Evolutionary conservation across 768 basidiomycete genomes (phyloP).

Genomic region (Baorangia bicolor): DNA sequence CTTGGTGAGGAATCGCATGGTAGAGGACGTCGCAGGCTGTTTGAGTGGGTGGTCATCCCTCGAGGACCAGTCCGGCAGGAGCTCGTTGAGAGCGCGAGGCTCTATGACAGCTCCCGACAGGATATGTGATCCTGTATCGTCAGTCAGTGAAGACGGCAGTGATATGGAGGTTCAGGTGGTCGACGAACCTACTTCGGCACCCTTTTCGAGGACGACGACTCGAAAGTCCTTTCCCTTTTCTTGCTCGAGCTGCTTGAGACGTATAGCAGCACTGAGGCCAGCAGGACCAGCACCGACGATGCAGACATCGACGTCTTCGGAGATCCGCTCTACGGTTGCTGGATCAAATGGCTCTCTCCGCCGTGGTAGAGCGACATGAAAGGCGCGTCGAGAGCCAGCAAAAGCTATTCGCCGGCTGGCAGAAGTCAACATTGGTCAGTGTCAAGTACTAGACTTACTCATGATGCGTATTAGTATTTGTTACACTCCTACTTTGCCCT

Average conservation of each 20-base stretch:
- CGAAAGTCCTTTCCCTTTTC: no score
- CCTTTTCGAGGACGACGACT: constrained; percentile 95
- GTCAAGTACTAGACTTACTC: no score
- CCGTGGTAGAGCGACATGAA: constrained; percentile 15
- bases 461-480: no score
- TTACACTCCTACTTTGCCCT: no score
- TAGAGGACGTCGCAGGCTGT: no score
- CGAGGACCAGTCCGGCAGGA: constrained; percentile 81
- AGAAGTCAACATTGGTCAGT: no score
- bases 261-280: no score
- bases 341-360: constrained; percentile 48
- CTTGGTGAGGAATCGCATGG: constrained; percentile 83
- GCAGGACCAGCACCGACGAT: constrained; percentile 97
- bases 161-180: no score
- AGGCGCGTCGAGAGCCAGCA: constrained; percentile 12
- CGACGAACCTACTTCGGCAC: constrained; percentile 80
- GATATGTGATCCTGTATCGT: constrained; percentile 76
- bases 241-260: no score
- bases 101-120: constrained; percentile 96
- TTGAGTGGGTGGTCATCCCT: constrained; percentile 74
- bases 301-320: constrained; percentile 93
- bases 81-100: constrained; percentile 84
- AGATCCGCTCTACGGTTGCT: constrained; percentile 68
- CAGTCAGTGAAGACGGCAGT: background rate
- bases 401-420: constrained; percentile 1